These are phyloP conservation scores for Geotrichum siamense DNA, from an alignment of 1,139 yeast genomes.

Conservation along the genomic window DNA sequence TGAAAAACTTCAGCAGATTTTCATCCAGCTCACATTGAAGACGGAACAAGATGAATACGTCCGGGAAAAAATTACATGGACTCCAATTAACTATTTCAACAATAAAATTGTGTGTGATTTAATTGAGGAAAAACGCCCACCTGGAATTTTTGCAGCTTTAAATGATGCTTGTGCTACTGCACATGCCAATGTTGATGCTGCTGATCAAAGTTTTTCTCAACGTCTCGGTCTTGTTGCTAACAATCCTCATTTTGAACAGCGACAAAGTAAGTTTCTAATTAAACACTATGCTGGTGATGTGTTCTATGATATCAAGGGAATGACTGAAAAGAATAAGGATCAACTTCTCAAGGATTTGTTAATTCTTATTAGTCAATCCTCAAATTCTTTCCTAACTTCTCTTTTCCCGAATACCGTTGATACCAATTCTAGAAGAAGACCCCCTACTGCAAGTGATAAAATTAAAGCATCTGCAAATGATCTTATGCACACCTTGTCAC, in stretches of 20 bases:
- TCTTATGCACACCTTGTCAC: slow-evolving; percentile 80
- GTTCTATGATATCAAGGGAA: slow-evolving; percentile 77
- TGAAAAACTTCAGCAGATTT: slow-evolving; percentile 94
- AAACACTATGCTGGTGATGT: slow-evolving; percentile 99
- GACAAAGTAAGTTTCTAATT: slow-evolving; percentile 80
- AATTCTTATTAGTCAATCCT: slow-evolving; percentile 66
- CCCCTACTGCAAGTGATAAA: slow-evolving; percentile 97
- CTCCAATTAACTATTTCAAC: slow-evolving; percentile 94
- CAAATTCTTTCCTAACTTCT: slow-evolving; percentile 54
- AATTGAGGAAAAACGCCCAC: slow-evolving; percentile 91
- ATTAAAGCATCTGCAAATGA: slow-evolving; percentile 88
- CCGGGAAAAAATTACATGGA: slow-evolving; percentile 93
- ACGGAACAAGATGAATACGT: slow-evolving; percentile 98
- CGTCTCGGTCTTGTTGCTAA: slow-evolving; percentile 76
- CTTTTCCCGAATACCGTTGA: slow-evolving; percentile 78
- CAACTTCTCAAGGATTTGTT: slow-evolving; percentile 83
- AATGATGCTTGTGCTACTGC: slow-evolving; percentile 98
- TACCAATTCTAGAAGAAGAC: slow-evolving; percentile 56
- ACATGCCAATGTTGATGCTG: slow-evolving; percentile 95
- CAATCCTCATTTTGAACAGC: slow-evolving; percentile 83
- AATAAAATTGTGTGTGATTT: slow-evolving; percentile 95
- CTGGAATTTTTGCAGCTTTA: slow-evolving; percentile 93
- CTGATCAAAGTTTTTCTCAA: slow-evolving; percentile 94
- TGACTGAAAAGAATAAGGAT: slow-evolving; percentile 97
- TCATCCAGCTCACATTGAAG: slow-evolving; percentile 88